These are phyloP conservation scores for Magnolia officinalis DNA, from an alignment of 164 flowering plant genomes.

Conservation along the genomic window DNA sequence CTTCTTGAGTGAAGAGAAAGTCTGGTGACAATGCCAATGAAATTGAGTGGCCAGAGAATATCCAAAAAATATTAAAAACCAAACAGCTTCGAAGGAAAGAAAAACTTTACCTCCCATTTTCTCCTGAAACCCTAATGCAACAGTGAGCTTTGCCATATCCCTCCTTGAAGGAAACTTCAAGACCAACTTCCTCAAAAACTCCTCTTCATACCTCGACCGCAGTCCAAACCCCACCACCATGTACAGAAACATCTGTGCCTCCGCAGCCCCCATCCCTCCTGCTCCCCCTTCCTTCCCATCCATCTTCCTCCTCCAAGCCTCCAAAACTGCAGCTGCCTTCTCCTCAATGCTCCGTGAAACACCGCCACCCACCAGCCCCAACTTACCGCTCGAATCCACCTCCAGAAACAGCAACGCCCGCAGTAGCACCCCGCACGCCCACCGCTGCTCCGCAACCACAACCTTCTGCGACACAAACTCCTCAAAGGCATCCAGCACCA, in stretches of 20 bases:
- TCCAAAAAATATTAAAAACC: no score
- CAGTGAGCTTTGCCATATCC: slow-evolving; percentile 63
- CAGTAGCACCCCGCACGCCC: slow-evolving; percentile 53
- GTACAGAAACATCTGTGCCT: slow-evolving; percentile 59
- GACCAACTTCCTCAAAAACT: slow-evolving; percentile 42
- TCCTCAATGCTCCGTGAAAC: slow-evolving; percentile 33
- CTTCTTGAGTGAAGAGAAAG: no score
- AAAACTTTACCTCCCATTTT: slow-evolving; percentile 41
- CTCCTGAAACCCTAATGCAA: slow-evolving; percentile 35
- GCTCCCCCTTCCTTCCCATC: slow-evolving; percentile 21
- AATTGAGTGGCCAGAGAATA: no score
- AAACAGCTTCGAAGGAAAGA: no score
- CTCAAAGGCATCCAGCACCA: slow-evolving; percentile 46
- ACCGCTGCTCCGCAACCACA: slow-evolving; percentile 52
- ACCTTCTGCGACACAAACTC: slow-evolving; percentile 28
- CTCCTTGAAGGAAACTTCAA: slow-evolving; percentile 39
- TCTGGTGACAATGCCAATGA: neutral
- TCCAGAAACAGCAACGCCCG: slow-evolving; percentile 33
- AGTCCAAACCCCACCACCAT: slow-evolving; percentile 45
- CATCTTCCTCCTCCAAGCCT: slow-evolving; percentile 38
- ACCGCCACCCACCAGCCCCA: slow-evolving; percentile 8
- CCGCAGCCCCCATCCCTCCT: slow-evolving; percentile 39
- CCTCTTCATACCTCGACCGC: slow-evolving; percentile 36
- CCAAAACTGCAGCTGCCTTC: slow-evolving; percentile 29
- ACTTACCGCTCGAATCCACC: slow-evolving; percentile 13